Percentiles rank a stretch among this genome's conserved stretches.
These are phyloP conservation scores for Erigeron philadelphicus DNA, from an alignment of 140 eudicot species.

Conservation along the genomic window DNA sequence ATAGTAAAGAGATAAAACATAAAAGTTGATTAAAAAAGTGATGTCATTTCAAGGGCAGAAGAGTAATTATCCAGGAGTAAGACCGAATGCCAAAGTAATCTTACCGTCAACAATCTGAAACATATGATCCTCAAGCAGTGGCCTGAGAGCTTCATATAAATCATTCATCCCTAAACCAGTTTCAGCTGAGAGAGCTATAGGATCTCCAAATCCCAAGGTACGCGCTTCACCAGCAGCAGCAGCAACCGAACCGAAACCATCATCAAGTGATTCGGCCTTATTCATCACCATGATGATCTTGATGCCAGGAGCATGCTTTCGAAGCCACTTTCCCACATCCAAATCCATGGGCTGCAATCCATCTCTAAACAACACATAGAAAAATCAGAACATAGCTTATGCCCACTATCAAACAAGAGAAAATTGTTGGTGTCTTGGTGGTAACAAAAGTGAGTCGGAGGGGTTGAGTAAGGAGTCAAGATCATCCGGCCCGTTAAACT, in stretches of 20 bases:
- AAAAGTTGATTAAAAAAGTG: background rate
- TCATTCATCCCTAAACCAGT: slow-evolving; percentile 90
- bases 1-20: too few relatives aligned
- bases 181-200: slow-evolving; percentile 84
- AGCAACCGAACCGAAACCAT: slow-evolving; percentile 59
- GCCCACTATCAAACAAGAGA: background rate
- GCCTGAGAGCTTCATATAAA: slow-evolving; percentile 61
- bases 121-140: slow-evolving; percentile 72
- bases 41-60: background rate
- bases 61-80: background rate
- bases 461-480: background rate
- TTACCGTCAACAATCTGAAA: slow-evolving; percentile 46
- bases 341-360: slow-evolving; percentile 91
- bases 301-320: slow-evolving; percentile 71
- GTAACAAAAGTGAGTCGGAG: background rate
- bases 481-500: too few relatives aligned
- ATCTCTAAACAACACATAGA: slow-evolving; percentile 46
- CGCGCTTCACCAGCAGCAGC: slow-evolving; percentile 80
- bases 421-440: background rate
- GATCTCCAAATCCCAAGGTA: slow-evolving; percentile 89
- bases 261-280: slow-evolving; percentile 85
- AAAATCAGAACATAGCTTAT: background rate
- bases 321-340: slow-evolving; percentile 96
- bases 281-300: slow-evolving; percentile 76
- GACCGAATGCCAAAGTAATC: slow-evolving; percentile 8